Evolutionary conservation across 1,284 basidiomycete genomes (phyloP).

Genomic region (Trichosporon coremiiforme): DNA sequence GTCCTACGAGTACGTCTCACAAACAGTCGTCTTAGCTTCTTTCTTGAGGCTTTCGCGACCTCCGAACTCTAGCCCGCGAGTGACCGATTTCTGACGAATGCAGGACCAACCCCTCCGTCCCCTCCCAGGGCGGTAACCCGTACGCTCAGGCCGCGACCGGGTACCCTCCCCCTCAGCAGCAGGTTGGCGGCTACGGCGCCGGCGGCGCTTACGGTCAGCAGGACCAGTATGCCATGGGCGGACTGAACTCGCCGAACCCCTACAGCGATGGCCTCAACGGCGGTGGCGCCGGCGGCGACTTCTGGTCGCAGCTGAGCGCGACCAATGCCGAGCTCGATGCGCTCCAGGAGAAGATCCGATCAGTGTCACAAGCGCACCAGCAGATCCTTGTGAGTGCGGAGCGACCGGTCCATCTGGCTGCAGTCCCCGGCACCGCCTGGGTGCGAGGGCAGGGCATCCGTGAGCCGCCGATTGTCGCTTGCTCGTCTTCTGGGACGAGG

Average conservation of each 20-base stretch:
- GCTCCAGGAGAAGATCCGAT: constrained; percentile 53
- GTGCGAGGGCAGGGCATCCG: no score
- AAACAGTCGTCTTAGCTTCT: background rate
- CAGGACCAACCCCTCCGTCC: constrained; percentile 25
- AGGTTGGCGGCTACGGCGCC: constrained; percentile 31
- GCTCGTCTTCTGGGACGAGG: no score
- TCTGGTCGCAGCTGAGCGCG: constrained; percentile 50
- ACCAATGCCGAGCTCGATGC: constrained; percentile 45
- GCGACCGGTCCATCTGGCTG: no score
- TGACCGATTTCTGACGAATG: background rate
- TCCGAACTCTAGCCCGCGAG: background rate
- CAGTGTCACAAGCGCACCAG: constrained; percentile 51
- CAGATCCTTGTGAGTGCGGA: constrained; percentile 41
- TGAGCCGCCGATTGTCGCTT: no score
- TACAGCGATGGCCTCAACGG: constrained; percentile 23
- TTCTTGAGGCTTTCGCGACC: background rate
- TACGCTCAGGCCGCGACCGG: constrained; percentile 43
- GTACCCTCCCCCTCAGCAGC: constrained; percentile 27
- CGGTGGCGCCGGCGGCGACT: constrained; percentile 44
- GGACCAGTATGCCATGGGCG: constrained; percentile 45
- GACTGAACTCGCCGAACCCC: constrained; percentile 28
- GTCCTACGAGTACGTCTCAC: constrained; percentile 25
- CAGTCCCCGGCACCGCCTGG: no score
- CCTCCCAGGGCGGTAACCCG: constrained; percentile 39
- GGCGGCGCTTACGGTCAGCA: constrained; percentile 50